Base-by-base conservation (phyloP, 78 protist species). In the Speleostelium caveatum region DNA sequence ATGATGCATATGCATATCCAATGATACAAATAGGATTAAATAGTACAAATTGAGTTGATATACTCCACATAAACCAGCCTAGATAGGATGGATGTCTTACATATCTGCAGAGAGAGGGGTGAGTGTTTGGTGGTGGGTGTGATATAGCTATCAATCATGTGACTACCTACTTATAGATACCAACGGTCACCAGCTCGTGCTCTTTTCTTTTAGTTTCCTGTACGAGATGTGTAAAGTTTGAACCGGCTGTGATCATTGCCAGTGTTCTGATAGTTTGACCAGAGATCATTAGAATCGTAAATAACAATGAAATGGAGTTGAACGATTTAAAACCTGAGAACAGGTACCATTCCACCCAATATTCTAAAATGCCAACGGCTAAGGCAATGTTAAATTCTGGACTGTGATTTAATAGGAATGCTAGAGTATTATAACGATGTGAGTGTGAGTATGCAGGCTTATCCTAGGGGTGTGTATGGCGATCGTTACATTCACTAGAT, bases 81-180 rank as follows among this genome's bases (percentile, higher is more conserved):
- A 78, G 86, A 91, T 97, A 97, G 12, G 95, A 76, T 28, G 98
- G 98, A 77, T 97, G 98, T 28, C 98, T 87, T 10, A 92, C 5
- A 22, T 32, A 93, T 41, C 45, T 41, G 26, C 12, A 49, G 8
- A 49, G n/a, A n/a, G n/a, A n/a, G n/a, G n/a, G n/a, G n/a, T n/a
- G n/a, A n/a, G n/a, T n/a, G n/a, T n/a, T n/a, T n/a, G n/a, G n/a
- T n/a, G n/a, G n/a, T n/a, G n/a, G n/a, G n/a, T n/a, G n/a, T n/a
- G n/a, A n/a, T n/a, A n/a, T n/a, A n/a, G n/a, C n/a, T n/a, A n/a
- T n/a, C n/a, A n/a, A n/a, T 49, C 55, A 16, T 49, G 8, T 16
- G 12, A 49, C 55, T 16, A 49, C 55, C 12, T 49, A 49, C 55
- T 63, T 24, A 66, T 96, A 93, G n/a, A 94, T 42, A n/a, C 96